Percentiles rank a stretch among this genome's conserved stretches.
phyloP scores from a whole-genome alignment of 2,329 filamentous ascomycete species.

The Paracorniculantispora psalliotae region DNA sequence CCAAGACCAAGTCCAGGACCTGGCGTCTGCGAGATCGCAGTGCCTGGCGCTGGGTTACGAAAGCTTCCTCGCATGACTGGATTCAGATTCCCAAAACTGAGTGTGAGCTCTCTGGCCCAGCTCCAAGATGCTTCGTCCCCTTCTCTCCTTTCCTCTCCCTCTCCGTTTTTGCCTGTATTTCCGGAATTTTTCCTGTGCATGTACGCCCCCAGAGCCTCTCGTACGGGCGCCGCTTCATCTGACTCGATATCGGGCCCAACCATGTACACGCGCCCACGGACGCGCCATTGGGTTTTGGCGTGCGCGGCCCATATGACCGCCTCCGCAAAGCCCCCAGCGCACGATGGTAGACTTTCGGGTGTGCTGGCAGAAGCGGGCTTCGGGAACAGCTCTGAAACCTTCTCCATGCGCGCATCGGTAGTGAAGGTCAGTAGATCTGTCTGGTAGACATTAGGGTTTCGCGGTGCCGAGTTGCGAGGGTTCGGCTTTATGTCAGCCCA shows the following conservation, averaged over 20 bases:
- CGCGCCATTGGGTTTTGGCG: constrained; percentile 73
- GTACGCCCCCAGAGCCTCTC: constrained; percentile 53
- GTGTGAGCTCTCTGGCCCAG: constrained; percentile 75
- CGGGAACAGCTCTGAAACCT: constrained; percentile 65
- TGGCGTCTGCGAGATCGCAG: constrained; percentile 48
- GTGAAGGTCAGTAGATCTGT: constrained; percentile 80
- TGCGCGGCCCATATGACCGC: constrained; percentile 76
- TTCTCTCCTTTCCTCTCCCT: constrained; percentile 6
- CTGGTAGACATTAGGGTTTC: constrained; percentile 64
- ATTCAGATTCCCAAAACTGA: constrained; percentile 83
- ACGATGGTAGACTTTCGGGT: constrained; percentile 31
- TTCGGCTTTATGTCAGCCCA: constrained; percentile 70
- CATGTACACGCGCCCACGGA: constrained; percentile 72
- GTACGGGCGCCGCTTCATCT: constrained; percentile 41
- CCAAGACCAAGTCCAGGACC: constrained; percentile 42
- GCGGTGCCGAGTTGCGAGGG: constrained; percentile 64
- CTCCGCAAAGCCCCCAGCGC: constrained; percentile 69
- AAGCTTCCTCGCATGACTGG: constrained; percentile 76
- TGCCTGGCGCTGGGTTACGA: constrained; percentile 65
- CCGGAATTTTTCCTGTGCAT: constrained; percentile 46
- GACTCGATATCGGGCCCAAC: constrained; percentile 63
- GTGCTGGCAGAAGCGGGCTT: constrained; percentile 23
- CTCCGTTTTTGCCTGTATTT: neutral
- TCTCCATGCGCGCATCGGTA: constrained; percentile 83
- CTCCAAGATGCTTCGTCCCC: no score